Evolutionary conservation across 305 asterid genomes (phyloP).

Genomic region (Solanum aculeatissimum): DNA sequence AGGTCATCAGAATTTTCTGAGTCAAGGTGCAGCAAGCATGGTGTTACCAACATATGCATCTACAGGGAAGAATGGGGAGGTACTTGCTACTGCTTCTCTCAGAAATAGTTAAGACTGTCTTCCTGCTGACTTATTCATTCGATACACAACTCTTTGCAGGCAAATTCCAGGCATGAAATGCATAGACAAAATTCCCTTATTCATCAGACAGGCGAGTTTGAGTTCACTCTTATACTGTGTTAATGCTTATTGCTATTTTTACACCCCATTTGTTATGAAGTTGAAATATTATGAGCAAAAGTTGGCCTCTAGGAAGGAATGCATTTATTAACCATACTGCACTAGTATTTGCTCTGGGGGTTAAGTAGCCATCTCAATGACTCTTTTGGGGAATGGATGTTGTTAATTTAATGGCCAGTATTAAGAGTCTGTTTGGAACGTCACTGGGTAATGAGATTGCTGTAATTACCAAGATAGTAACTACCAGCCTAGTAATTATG

Average conservation of each 20-base stretch:
- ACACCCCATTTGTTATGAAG: not conserved
- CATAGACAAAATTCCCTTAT: conserved; percentile 30
- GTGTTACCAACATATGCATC: conserved; percentile 24
- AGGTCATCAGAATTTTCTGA: conserved; percentile 32
- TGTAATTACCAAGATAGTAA: no score
- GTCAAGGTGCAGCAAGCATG: conserved; percentile 26
- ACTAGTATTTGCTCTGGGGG: not conserved
- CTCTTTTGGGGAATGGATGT: not conserved
- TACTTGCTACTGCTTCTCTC: conserved; percentile 4
- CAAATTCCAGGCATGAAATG: conserved; percentile 20
- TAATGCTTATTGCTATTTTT: not conserved
- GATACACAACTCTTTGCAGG: conserved; percentile 3
- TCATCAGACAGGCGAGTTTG: conserved; percentile 35
- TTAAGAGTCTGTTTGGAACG: not conserved
- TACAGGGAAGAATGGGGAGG: conserved; percentile 59
- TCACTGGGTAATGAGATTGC: no score
- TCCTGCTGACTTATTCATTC: not conserved
- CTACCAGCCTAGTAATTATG: no score
- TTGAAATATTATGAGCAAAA: not conserved
- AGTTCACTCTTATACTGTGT: not conserved
- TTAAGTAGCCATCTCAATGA: not conserved
- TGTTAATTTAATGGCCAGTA: not conserved
- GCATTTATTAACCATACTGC: not conserved
- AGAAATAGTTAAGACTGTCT: not conserved
- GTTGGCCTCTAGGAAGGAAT: not conserved